phyloP scores from a whole-genome alignment of 192 early-diverging fungal species.

The Entrophospora sp. region DNA sequence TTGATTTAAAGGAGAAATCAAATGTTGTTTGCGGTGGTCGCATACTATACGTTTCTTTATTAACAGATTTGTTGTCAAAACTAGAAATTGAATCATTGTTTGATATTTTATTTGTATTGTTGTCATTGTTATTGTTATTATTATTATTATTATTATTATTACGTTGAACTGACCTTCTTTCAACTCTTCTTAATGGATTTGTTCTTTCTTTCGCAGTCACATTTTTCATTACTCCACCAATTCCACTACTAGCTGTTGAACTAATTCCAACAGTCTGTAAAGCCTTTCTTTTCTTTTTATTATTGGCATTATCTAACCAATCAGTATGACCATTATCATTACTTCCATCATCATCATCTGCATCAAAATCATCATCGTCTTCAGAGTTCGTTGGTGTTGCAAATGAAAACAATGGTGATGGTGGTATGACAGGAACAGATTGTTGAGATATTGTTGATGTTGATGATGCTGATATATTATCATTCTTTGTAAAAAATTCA shows the following conservation, averaged over 20 bases:
- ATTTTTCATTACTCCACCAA: constrained; percentile 13
- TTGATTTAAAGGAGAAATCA: constrained; percentile 20
- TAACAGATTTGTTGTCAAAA: neutral
- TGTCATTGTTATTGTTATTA: too few species aligned
- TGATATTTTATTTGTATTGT: neutral
- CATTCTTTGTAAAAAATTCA: neutral
- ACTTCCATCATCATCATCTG: constrained; percentile 17
- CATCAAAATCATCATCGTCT: constrained; percentile 18
- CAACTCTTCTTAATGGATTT: constrained; percentile 16
- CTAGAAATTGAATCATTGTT: neutral
- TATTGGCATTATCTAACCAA: constrained; percentile 22
- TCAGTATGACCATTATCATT: constrained; percentile 10
- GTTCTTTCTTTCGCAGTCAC: constrained; percentile 7
- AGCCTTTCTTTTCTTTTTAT: constrained; percentile 21
- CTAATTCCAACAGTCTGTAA: constrained; percentile 18
- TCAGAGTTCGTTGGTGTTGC: constrained; percentile 17
- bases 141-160: neutral
- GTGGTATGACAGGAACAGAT: constrained; percentile 6
- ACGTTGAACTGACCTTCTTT: constrained; percentile 1
- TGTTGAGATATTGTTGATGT: neutral
- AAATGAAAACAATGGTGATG: constrained; percentile 18
- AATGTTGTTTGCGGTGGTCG: constrained; percentile 16
- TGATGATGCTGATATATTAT: neutral
- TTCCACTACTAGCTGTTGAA: neutral
- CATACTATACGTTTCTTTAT: constrained; percentile 2